Conservation (phyloP, 2,329 filamentous ascomycete genomes). For the Lojkania enalia region DNA sequence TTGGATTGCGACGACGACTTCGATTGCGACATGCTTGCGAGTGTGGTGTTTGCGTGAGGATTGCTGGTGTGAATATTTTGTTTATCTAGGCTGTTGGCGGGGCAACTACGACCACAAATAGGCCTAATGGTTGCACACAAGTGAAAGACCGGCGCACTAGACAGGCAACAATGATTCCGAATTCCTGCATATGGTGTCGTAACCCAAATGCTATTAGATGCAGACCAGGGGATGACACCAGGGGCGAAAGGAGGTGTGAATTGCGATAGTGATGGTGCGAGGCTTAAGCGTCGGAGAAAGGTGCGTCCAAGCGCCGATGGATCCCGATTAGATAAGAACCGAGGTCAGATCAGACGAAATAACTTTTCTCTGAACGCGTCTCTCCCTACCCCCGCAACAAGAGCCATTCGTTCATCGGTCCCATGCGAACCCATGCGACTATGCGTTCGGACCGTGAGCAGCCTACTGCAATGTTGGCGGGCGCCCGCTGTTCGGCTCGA, state of each 20-base stretch:
- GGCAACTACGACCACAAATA: slow-evolving; percentile 25
- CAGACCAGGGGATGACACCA: too few relatives aligned
- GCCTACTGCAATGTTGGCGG: slow-evolving; percentile 45
- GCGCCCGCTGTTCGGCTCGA: slow-evolving; percentile 28
- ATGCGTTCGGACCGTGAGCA: slow-evolving; percentile 52
- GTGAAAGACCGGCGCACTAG: background rate
- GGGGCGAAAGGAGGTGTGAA: too few relatives aligned
- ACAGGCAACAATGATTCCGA: background rate
- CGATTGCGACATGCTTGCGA: slow-evolving; percentile 35
- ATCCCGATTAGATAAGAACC: too few relatives aligned
- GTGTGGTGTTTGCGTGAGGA: slow-evolving; percentile 7
- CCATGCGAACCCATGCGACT: slow-evolving; percentile 52
- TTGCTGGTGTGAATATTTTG: slow-evolving; percentile 16
- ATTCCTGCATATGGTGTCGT: too few relatives aligned
- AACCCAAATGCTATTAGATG: too few relatives aligned
- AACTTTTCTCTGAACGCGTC: too few relatives aligned
- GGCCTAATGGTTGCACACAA: background rate
- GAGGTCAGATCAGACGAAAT: too few relatives aligned
- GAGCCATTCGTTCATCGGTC: slow-evolving; percentile 22
- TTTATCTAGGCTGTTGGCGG: slow-evolving; percentile 36
- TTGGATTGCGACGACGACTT: slow-evolving; percentile 32
- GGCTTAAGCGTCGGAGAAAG: too few relatives aligned
- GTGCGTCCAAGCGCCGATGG: too few relatives aligned
- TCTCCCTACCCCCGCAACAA: too few relatives aligned
- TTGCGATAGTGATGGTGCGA: too few relatives aligned